Evolutionary conservation across 805 yeast species (phyloP).

Genomic region (Wickerhamomyces sydowiorum): DNA sequence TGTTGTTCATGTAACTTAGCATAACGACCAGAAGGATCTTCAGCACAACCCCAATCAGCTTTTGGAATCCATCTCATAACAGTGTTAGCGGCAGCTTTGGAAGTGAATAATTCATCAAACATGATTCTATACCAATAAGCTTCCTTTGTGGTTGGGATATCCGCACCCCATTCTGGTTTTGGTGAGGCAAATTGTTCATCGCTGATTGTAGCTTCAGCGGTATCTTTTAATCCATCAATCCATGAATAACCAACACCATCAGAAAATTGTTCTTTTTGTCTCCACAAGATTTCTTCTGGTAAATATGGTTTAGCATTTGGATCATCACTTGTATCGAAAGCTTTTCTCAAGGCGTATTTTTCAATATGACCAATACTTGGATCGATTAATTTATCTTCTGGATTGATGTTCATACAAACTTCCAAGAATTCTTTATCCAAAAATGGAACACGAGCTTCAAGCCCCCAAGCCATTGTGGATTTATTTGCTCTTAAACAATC

Average conservation of each 20-base stretch:
- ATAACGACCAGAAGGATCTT: conserved; percentile 97
- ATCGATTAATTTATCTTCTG: conserved; percentile 82
- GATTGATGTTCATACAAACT: conserved; percentile 90
- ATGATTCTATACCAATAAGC: conserved; percentile 98
- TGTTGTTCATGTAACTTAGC: conserved; percentile 84
- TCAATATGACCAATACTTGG: conserved; percentile 75
- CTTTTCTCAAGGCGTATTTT: conserved; percentile 94
- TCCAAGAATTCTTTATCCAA: conserved; percentile 90
- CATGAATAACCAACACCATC: conserved; percentile 99
- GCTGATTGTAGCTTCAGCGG: conserved; percentile 79
- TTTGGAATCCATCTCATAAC: conserved; percentile 99
- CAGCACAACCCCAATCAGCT: conserved; percentile 99
- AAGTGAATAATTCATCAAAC: conserved; percentile 90
- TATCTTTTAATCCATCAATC: conserved; percentile 96
- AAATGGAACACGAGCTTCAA: conserved; percentile 99
- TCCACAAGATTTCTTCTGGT: conserved; percentile 96
- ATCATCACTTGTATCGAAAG: conserved; percentile 89
- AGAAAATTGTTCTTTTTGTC: conserved; percentile 99
- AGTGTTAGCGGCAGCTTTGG: conserved; percentile 87
- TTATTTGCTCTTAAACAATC: conserved; percentile 99
- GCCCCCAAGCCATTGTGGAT: conserved; percentile 99
- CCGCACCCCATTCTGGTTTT: conserved; percentile 94
- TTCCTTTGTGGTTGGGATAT: conserved; percentile 95
- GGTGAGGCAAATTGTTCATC: conserved; percentile 91
- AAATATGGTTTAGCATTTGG: conserved; percentile 76